Base-by-base conservation (phyloP, 1,139 yeast species). In the Kodamaea anthophila region DNA sequence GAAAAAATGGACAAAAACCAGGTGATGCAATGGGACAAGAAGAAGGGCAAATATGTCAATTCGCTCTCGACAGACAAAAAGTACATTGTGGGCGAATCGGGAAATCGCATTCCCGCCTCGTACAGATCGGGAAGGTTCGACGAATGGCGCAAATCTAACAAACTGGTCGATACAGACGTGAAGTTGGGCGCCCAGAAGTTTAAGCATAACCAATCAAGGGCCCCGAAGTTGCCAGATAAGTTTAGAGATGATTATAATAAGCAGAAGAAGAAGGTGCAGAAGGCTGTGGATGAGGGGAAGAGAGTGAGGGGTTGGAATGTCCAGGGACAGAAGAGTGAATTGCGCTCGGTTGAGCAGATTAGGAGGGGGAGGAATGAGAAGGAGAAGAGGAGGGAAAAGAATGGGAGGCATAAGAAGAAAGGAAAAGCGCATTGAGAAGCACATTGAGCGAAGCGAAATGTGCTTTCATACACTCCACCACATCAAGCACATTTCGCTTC, bases 71-170 rank as follows among this genome's bases (percentile, higher is more conserved):
- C 82, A 15, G 91, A 84, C 48, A 76, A 80, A 53, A 88, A 85
- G 59, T 91, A 70, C 55, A 91, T 93, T 46, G 81, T 87, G 41
- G 94, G 97, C 41, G 99, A 93, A 54, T 80, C 86, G 54, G 99
- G 99, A 6, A 88, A 84, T 47, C 77, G 75, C 54, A 77, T 93
- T 34, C 96, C 98, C 4, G 98, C 98, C 1, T 71, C 94, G 13
- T 87, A 80, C 59, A 71, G 85, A 49, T 80, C 94, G 4, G 99
- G 99, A 32, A 77, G 87, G 45, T 91, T 75, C 49, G 96, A 87
- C 36, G 81, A 80, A 30, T 91, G 97, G 98, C 82, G 80, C 50
- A 75, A 77, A 25, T 74, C 87, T 53, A 50, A 75, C 35, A 59
- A 61, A 23, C 44, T 53, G 12, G 44, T 45, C 5, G 49, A 49